These are phyloP conservation scores for Coemansia sp. DNA, from an alignment of 192 early-diverging fungal species.

Conservation along the genomic window DNA sequence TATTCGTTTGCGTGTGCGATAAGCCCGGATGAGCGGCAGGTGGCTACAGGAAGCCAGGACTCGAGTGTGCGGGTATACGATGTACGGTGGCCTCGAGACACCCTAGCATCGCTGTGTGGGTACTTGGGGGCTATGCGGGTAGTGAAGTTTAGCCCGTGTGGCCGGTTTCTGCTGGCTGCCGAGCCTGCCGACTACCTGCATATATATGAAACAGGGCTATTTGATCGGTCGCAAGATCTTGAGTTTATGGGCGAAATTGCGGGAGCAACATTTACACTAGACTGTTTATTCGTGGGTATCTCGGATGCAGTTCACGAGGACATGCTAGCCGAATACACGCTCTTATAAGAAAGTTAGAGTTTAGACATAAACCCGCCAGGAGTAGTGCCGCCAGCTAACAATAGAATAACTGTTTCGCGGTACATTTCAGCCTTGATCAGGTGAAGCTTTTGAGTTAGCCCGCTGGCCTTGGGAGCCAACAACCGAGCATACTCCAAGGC, in stretches of 20 bases:
- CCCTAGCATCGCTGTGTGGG: conserved; percentile 32
- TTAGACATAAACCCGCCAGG: conserved; percentile 47
- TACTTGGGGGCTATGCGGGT: conserved; percentile 48
- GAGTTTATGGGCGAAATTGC: conserved; percentile 51
- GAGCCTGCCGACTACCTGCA: conserved; percentile 54
- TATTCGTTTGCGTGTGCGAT: conserved; percentile 45
- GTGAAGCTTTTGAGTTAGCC: conserved; percentile 55
- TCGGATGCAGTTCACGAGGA: conserved; percentile 39
- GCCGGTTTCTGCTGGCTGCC: conserved; percentile 37
- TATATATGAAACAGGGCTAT: conserved; percentile 25
- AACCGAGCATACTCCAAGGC: conserved; percentile 58
- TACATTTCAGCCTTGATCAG: conserved; percentile 68
- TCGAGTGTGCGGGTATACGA: conserved; percentile 49
- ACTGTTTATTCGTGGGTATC: conserved; percentile 45
- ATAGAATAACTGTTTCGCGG: conserved; percentile 50
- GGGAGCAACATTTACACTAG: conserved; percentile 48
- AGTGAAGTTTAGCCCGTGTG: conserved; percentile 40
- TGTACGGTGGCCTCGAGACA: conserved; percentile 26
- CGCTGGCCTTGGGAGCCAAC: conserved; percentile 57
- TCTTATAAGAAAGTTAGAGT: conserved; percentile 18
- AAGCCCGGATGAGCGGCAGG: conserved; percentile 41
- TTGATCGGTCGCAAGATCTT: conserved; percentile 34
- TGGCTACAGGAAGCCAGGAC: conserved; percentile 55
- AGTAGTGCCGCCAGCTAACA: conserved; percentile 30
- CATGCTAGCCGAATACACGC: conserved; percentile 32